Percentiles rank a stretch among this genome's conserved stretches.
phyloP scores from a whole-genome alignment of 306 rosid genomes.

The Carpinus viminea region DNA sequence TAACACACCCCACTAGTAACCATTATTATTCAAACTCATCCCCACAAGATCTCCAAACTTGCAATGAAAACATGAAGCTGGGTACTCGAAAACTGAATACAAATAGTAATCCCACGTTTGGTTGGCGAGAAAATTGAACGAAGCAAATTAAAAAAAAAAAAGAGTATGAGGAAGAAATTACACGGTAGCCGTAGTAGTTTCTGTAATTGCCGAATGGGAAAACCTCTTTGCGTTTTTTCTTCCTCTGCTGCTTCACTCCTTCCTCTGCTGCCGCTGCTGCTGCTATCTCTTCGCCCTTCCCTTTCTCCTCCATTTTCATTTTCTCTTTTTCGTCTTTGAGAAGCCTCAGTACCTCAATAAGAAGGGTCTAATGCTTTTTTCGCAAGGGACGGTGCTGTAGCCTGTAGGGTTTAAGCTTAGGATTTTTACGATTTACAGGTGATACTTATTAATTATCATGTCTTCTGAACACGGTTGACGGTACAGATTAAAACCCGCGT shows the following conservation, averaged over 20 bases:
- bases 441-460: too few species aligned
- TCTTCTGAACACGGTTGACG: too few species aligned
- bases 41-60: neutral
- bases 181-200: slow-evolving; percentile 90
- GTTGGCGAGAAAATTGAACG: neutral
- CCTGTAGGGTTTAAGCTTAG: slow-evolving; percentile 3
- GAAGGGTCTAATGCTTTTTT: neutral
- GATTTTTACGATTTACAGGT: too few species aligned
- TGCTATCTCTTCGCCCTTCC: slow-evolving; percentile 25
- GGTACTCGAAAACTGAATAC: neutral
- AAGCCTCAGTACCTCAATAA: neutral
- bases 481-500: too few species aligned
- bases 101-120: slow-evolving; percentile 7
- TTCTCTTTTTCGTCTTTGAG: neutral
- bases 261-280: slow-evolving; percentile 19
- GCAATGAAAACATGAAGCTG: neutral
- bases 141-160: neutral
- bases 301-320: slow-evolving; percentile 1
- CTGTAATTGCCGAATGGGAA: slow-evolving; percentile 81
- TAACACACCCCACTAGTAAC: neutral
- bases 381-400: neutral
- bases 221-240: slow-evolving; percentile 43
- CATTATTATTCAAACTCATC: neutral
- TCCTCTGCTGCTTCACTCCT: slow-evolving; percentile 21
- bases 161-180: slow-evolving; percentile 23